phyloP scores from a whole-genome alignment of 2,329 filamentous ascomycete genomes.

The Aspergillus aculeatus region DNA sequence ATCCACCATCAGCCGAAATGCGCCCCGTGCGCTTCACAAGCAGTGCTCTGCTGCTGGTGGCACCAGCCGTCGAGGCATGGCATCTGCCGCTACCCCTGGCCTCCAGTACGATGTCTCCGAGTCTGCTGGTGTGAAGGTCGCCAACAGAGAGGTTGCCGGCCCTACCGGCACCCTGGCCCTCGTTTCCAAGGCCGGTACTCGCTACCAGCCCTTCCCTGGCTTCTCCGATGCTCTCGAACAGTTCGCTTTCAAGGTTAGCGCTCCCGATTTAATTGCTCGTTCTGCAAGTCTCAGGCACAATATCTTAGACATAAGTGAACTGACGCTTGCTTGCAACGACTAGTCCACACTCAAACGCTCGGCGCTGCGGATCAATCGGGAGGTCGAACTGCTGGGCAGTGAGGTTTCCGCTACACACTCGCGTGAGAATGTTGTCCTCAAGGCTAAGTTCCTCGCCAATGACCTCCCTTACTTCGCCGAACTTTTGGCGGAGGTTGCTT shows the following conservation, averaged over 20 bases:
- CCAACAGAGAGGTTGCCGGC: constrained; percentile 82
- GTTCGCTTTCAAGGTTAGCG: constrained; percentile 91
- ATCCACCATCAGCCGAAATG: constrained; percentile 63
- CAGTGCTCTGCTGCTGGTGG: constrained; percentile 56
- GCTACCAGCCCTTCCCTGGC: constrained; percentile 87
- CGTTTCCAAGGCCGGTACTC: constrained; percentile 89
- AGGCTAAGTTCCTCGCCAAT: constrained; percentile 91
- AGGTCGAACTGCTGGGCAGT: constrained; percentile 91
- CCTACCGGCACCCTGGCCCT: constrained; percentile 88
- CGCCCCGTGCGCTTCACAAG: constrained; percentile 61
- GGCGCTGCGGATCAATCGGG: constrained; percentile 87
- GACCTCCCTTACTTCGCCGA: constrained; percentile 98
- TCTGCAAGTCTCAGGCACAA: neutral
- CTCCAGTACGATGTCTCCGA: constrained; percentile 87
- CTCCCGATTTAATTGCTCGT: constrained; percentile 22
- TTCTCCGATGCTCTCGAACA: constrained; percentile 86
- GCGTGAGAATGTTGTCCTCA: constrained; percentile 86
- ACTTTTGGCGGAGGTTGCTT: constrained; percentile 86
- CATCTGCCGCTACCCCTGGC: constrained; percentile 66
- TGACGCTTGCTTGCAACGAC: constrained; percentile 38
- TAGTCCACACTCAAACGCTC: constrained; percentile 82
- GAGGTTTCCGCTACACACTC: constrained; percentile 86
- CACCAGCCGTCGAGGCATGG: constrained; percentile 60
- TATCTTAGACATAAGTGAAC: constrained; percentile 13
- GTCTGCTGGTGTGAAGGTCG: constrained; percentile 85